These are phyloP conservation scores for Nicotiana obtusifolia DNA, from an alignment of 257 asterid species.

Conservation along the genomic window DNA sequence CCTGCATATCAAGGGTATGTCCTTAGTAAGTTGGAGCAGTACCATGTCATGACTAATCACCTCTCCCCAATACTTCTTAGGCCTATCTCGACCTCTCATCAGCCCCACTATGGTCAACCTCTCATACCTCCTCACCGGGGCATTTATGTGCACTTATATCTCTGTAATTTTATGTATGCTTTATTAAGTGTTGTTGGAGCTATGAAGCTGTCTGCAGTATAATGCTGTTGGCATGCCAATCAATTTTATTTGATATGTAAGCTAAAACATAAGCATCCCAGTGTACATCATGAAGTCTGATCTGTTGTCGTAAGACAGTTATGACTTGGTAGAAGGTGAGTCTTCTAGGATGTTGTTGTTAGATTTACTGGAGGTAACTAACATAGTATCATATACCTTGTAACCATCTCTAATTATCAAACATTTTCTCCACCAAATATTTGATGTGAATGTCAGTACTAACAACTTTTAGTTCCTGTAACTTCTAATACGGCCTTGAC, in stretches of 20 bases:
- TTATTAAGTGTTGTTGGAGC: not conserved
- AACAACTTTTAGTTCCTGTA: not conserved
- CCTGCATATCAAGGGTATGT: no score
- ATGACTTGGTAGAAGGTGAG: not conserved
- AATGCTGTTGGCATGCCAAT: not conserved
- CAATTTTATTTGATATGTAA: not conserved
- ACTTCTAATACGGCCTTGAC: not conserved
- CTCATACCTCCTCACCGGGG: no score
- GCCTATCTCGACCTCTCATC: no score
- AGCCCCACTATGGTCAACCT: no score
- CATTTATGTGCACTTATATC: not conserved
- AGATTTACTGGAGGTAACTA: slow-evolving; percentile 1
- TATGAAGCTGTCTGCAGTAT: not conserved
- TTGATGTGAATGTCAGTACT: not conserved
- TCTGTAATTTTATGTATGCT: not conserved
- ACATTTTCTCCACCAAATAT: not conserved
- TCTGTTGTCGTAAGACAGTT: not conserved
- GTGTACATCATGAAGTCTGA: not conserved
- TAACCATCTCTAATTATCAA: not conserved
- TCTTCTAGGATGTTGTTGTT: not conserved
- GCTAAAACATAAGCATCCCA: not conserved
- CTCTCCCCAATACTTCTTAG: no score
- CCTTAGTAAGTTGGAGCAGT: no score
- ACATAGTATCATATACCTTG: not conserved
- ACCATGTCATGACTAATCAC: no score